Conservation (phyloP, 106 monocot species). For the Dendrobium huoshanense region DNA sequence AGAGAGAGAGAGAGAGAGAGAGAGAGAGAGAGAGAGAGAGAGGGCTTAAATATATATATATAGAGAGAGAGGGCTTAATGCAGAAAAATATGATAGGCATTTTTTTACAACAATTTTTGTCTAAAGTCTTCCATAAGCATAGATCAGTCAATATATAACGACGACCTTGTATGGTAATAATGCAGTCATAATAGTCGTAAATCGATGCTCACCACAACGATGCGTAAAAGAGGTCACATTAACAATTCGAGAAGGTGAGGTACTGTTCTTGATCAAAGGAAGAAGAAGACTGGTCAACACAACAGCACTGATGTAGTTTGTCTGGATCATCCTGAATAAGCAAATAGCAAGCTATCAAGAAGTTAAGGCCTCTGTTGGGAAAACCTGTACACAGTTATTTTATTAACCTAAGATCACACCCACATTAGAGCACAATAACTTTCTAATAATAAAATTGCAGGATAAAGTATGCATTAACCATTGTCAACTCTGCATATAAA, state of each 20-base stretch:
- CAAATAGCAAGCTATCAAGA: background rate
- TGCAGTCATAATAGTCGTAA: background rate
- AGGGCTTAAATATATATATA: background rate
- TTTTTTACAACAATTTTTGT: background rate
- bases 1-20: too few species aligned
- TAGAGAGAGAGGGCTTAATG: background rate
- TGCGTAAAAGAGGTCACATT: slow-evolving; percentile 96
- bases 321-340: slow-evolving; percentile 77
- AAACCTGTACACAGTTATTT: background rate
- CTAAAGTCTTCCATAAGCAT: background rate
- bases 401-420: background rate
- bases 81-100: background rate
- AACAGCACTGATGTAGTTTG: slow-evolving; percentile 83
- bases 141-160: background rate
- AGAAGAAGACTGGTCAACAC: slow-evolving; percentile 64
- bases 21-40: too few species aligned
- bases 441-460: background rate
- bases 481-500: background rate
- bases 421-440: background rate
- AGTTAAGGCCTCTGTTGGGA: background rate
- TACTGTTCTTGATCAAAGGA: slow-evolving; percentile 80
- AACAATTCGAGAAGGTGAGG: slow-evolving; percentile 67
- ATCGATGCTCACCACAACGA: slow-evolving; percentile 60
- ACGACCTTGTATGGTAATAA: background rate
- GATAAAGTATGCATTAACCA: background rate